These are phyloP conservation scores for Pogostemon cablin DNA, from an alignment of 257 asterid genomes.

Conservation along the genomic window DNA sequence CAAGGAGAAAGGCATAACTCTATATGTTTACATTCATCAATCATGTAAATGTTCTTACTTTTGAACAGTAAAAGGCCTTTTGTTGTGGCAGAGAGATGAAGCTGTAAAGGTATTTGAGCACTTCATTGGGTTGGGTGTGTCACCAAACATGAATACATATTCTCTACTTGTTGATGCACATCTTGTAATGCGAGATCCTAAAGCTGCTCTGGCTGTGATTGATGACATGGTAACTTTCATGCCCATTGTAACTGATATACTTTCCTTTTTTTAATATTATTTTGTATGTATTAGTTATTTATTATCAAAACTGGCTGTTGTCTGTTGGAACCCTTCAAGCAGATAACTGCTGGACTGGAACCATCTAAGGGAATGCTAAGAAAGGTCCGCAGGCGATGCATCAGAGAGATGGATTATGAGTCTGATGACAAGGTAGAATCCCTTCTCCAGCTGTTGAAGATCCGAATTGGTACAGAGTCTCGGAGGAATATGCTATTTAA, in stretches of 20 bases:
- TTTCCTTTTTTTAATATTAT: neutral
- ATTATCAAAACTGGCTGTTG: neutral
- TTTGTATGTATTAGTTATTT: neutral
- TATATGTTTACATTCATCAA: neutral
- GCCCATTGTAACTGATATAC: constrained; percentile 19
- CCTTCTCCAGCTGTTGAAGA: constrained; percentile 45
- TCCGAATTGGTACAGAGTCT: constrained; percentile 60
- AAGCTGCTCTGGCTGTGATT: constrained; percentile 71
- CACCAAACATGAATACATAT: constrained; percentile 75
- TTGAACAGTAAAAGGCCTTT: constrained; percentile 22
- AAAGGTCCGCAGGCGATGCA: constrained; percentile 73
- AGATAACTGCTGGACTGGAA: constrained; percentile 60
- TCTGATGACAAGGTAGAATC: constrained; percentile 59
- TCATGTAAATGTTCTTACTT: constrained; percentile 3
- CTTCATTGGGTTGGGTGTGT: constrained; percentile 63
- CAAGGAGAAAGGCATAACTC: neutral
- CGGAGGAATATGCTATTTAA: constrained; percentile 70
- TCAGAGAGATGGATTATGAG: constrained; percentile 72
- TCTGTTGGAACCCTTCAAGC: constrained; percentile 30
- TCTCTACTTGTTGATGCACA: constrained; percentile 80
- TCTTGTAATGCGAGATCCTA: constrained; percentile 66
- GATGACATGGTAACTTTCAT: constrained; percentile 73
- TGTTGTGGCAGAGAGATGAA: constrained; percentile 77
- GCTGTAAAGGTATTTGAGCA: constrained; percentile 80
- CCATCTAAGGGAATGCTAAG: constrained; percentile 71